Percentiles rank a stretch among this genome's conserved stretches.
phyloP scores from a whole-genome alignment of 2,329 filamentous ascomycete genomes.

The Pseudogymnoascus sp. region DNA sequence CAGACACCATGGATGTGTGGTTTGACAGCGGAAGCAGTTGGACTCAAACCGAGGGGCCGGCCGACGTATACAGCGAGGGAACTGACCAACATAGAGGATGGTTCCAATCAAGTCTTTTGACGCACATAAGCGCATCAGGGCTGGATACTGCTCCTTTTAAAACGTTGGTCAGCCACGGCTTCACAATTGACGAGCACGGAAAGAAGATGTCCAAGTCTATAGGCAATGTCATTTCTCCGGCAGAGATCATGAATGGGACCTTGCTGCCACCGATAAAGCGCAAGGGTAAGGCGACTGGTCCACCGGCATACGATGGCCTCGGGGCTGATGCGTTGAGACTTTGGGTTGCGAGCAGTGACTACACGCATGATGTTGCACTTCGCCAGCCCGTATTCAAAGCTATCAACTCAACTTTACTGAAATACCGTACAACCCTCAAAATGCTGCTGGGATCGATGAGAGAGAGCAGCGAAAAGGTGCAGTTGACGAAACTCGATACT shows the following conservation, averaged over 20 bases:
- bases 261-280: constrained; percentile 61
- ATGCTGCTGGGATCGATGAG: constrained; percentile 75
- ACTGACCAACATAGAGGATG: constrained; percentile 94
- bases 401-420: constrained; percentile 68
- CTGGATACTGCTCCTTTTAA: constrained; percentile 61
- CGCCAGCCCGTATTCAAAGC: constrained; percentile 68
- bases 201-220: constrained; percentile 98
- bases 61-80: constrained; percentile 88
- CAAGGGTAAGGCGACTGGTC: constrained; percentile 40
- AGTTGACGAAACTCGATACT: constrained; percentile 55
- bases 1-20: constrained; percentile 99
- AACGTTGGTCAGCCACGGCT: constrained; percentile 88
- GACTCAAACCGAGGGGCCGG: constrained; percentile 51
- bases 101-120: constrained; percentile 95
- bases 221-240: constrained; percentile 75
- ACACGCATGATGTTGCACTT: constrained; percentile 77
- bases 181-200: constrained; percentile 80
- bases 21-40: constrained; percentile 97
- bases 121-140: constrained; percentile 49
- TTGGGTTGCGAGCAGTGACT: constrained; percentile 89
- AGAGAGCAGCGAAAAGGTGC: constrained; percentile 32
- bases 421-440: constrained; percentile 83
- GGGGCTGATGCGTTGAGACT: constrained; percentile 81
- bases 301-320: constrained; percentile 54
- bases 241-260: constrained; percentile 76